Percentiles rank a stretch among this genome's conserved stretches.
Evolutionary conservation across 2,329 filamentous ascomycete species (phyloP).

Genomic region (Xylariaceae sp.): DNA sequence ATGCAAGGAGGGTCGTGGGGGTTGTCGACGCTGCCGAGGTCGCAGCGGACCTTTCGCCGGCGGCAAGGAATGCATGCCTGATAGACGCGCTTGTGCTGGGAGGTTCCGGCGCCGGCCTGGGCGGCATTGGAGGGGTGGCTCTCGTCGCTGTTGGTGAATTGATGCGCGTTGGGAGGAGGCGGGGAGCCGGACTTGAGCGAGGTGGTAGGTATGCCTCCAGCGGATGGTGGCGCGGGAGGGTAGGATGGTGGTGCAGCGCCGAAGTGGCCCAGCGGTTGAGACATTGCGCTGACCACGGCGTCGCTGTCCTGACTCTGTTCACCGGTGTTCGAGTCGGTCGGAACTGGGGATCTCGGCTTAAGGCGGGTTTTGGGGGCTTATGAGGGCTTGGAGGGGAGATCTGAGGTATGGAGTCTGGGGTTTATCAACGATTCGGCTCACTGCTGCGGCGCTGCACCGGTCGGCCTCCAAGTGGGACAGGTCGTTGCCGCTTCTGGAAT

Average conservation of each 20-base stretch:
- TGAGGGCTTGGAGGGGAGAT: slow-evolving; percentile 13
- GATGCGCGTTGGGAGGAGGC: neutral
- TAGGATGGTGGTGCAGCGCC: neutral
- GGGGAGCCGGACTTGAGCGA: neutral
- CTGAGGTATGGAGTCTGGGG: slow-evolving; percentile 4
- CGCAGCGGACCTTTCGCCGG: slow-evolving; percentile 60
- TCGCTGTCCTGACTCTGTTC: slow-evolving; percentile 1
- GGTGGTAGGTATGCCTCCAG: neutral
- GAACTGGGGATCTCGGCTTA: slow-evolving; percentile 30
- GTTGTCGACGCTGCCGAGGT: slow-evolving; percentile 78
- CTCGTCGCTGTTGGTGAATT: neutral
- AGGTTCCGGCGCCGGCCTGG: slow-evolving; percentile 13
- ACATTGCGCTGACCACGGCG: neutral
- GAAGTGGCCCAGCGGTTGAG: neutral
- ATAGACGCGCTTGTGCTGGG: slow-evolving; percentile 60
- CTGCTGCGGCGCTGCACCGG: neutral
- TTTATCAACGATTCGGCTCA: slow-evolving; percentile 12
- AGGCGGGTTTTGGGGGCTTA: slow-evolving; percentile 34
- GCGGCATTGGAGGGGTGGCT: slow-evolving; percentile 4
- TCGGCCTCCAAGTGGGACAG: slow-evolving; percentile 14
- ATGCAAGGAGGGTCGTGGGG: slow-evolving; percentile 92
- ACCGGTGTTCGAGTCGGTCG: slow-evolving; percentile 1
- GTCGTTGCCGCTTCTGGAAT: neutral
- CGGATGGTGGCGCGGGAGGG: neutral
- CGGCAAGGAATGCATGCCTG: slow-evolving; percentile 63